These are phyloP conservation scores for Fusarium tricinctum DNA, from an alignment of 2,329 filamentous ascomycete species.

Conservation along the genomic window DNA sequence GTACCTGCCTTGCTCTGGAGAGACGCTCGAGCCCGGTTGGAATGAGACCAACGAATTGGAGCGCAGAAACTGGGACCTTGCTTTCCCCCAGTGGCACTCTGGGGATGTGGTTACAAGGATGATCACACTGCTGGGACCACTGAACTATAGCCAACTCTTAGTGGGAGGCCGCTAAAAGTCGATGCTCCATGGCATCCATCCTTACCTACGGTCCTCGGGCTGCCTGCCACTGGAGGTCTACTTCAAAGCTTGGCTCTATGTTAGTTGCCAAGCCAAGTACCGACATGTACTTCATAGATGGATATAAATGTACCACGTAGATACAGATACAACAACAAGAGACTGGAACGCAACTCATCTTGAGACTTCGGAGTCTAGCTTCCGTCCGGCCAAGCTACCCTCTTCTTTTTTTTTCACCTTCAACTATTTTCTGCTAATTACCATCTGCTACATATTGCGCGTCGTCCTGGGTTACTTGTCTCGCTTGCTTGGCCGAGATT, in stretches of 20 bases:
- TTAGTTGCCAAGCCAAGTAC: neutral
- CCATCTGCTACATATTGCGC: constrained; percentile 1
- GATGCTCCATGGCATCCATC: neutral
- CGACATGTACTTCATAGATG: neutral
- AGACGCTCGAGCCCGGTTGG: constrained; percentile 33
- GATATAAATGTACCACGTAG: neutral
- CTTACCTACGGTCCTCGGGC: neutral
- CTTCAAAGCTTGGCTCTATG: constrained; percentile 23
- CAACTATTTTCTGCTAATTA: neutral
- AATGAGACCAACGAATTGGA: constrained; percentile 24
- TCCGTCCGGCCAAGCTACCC: constrained; percentile 2
- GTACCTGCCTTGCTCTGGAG: constrained; percentile 33
- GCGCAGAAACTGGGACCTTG: constrained; percentile 9
- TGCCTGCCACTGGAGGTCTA: neutral
- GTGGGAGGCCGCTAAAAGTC: constrained; percentile 32
- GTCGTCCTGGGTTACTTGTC: constrained; percentile 38
- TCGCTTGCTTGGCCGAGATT: constrained; percentile 36
- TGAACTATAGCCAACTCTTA: constrained; percentile 31
- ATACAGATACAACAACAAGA: constrained; percentile 18
- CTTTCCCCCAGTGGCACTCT: constrained; percentile 15
- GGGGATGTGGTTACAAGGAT: constrained; percentile 36
- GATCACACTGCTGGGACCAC: constrained; percentile 26
- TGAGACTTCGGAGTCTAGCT: constrained; percentile 24
- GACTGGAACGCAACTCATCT: constrained; percentile 37
- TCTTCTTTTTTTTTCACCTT: constrained; percentile 1